These are phyloP conservation scores for Sextonia rubra DNA, from an alignment of 164 flowering plant species.

Conservation along the genomic window DNA sequence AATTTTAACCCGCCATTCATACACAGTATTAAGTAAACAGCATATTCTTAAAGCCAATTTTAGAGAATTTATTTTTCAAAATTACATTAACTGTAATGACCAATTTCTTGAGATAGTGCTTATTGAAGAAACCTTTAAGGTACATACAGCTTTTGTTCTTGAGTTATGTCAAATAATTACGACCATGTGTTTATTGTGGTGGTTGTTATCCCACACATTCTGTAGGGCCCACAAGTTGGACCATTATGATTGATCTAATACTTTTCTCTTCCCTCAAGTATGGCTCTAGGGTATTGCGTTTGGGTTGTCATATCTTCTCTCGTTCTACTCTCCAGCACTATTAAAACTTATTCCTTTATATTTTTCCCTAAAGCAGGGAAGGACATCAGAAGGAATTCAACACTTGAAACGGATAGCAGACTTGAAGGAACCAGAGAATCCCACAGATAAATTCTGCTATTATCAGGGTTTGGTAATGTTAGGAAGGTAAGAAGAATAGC, in stretches of 20 bases:
- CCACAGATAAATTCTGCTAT: constrained; percentile 64
- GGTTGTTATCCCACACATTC: neutral
- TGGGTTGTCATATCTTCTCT: neutral
- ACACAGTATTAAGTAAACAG: too few species aligned
- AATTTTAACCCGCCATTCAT: too few species aligned
- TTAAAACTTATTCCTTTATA: neutral
- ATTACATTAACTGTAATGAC: neutral
- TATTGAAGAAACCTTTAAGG: neutral
- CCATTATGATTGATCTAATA: neutral
- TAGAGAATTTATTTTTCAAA: neutral
- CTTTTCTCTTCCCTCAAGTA: too few species aligned
- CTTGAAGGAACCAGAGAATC: constrained; percentile 71
- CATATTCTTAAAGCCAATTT: neutral
- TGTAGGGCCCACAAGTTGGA: neutral
- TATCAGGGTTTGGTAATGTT: constrained; percentile 63
- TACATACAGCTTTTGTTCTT: neutral
- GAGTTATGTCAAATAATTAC: neutral
- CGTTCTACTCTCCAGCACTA: neutral
- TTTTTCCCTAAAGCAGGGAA: constrained; percentile 42
- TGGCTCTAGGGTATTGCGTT: too few species aligned
- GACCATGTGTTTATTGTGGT: neutral
- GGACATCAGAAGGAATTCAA: constrained; percentile 42
- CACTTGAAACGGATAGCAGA: constrained; percentile 67
- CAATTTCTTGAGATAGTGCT: neutral
- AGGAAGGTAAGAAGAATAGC: constrained; percentile 44